Evolutionary conservation across 179 eudicot genomes (phyloP).

Genomic region (Vitellaria paradoxa): DNA sequence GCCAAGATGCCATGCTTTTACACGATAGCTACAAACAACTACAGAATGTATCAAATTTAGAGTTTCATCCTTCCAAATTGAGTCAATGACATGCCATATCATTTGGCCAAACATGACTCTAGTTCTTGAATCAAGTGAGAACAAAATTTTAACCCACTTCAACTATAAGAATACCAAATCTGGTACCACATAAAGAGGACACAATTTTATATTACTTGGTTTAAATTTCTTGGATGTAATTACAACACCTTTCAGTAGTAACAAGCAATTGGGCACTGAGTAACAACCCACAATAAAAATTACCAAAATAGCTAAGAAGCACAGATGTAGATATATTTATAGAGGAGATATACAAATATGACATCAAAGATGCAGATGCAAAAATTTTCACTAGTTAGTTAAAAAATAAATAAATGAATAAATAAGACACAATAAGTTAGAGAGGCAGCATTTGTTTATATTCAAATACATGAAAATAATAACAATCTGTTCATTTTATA

Average conservation of each 20-base stretch:
- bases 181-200: neutral
- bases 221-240: neutral
- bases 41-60: neutral
- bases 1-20: neutral
- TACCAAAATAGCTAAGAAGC: neutral
- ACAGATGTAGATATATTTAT: too few species aligned
- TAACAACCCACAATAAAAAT: neutral
- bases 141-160: neutral
- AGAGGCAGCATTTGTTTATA: too few species aligned
- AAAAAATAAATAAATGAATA: too few species aligned
- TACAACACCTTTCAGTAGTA: neutral
- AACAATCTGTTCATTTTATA: too few species aligned
- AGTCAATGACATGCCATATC: neutral
- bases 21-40: slow-evolving; percentile 2
- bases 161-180: neutral
- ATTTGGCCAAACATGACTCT: neutral
- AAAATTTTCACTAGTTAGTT: too few species aligned
- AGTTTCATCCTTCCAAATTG: neutral
- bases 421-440: too few species aligned
- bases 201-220: neutral
- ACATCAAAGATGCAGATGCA: too few species aligned
- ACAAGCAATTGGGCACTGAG: neutral
- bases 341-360: too few species aligned
- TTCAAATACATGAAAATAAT: too few species aligned
- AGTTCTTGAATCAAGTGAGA: neutral